phyloP scores from a whole-genome alignment of 495 filamentous ascomycete species.

The Talaromyces liani region DNA sequence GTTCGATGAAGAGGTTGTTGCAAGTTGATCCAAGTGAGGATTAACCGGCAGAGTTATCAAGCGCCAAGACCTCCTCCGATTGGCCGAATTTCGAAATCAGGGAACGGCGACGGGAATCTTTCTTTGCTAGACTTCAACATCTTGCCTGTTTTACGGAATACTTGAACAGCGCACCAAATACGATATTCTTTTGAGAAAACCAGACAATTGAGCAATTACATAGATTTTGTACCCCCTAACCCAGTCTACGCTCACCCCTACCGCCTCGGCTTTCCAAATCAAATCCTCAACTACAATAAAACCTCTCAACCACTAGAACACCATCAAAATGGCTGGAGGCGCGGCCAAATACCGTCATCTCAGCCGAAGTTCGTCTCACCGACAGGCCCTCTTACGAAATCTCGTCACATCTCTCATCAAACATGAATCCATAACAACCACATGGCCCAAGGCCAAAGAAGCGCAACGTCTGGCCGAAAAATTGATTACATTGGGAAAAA shows the following conservation, averaged over 20 bases:
- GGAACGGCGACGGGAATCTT: slow-evolving; percentile 16
- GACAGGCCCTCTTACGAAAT: slow-evolving; percentile 90
- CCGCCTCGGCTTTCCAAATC: background rate
- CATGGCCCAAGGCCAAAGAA: slow-evolving; percentile 95
- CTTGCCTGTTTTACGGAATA: background rate
- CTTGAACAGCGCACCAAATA: background rate
- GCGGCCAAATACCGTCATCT: slow-evolving; percentile 80
- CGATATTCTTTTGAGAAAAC: background rate
- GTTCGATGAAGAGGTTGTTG: background rate
- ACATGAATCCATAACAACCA: slow-evolving; percentile 87
- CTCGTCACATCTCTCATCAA: slow-evolving; percentile 91
- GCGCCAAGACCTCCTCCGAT: slow-evolving; percentile 24
- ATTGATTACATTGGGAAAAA: slow-evolving; percentile 87
- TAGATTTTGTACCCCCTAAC: no score
- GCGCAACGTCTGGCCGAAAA: slow-evolving; percentile 88
- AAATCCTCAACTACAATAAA: background rate
- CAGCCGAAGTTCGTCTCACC: slow-evolving; percentile 72
- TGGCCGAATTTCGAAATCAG: slow-evolving; percentile 16
- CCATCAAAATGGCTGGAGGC: slow-evolving; percentile 69
- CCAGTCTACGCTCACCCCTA: no score
- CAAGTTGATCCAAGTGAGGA: background rate
- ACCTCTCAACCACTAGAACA: slow-evolving; percentile 1
- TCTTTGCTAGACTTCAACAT: slow-evolving; percentile 17
- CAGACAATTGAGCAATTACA: background rate
- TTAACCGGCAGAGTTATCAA: background rate